Base-by-base conservation (phyloP, 768 basidiomycete species). In the Tubosaeta sp. region DNA sequence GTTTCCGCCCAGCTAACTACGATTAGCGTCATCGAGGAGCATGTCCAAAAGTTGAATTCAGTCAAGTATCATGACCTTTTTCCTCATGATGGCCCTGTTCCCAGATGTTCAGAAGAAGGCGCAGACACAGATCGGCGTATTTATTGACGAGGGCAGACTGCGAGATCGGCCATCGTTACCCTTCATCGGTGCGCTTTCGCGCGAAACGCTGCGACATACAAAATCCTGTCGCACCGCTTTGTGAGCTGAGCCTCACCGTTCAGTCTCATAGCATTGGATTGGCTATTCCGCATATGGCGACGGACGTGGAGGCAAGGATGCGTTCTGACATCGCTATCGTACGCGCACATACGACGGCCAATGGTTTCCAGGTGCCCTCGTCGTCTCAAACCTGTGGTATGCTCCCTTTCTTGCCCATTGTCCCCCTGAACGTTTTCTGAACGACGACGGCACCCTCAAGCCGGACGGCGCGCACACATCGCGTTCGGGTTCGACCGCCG, bases 371-470 rank as follows among this genome's bases (percentile, higher is more conserved):
- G 57, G 57, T 9, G 26, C 52, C 19, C 25, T 59, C 11, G 27
- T 59, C 37, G 4, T 55, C 14, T 46, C 50, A 3, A 59, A 59
- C 19, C 46, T 59, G 10, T 59, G 58, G 57, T 59, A 5, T 2
- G 6, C 9, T 5, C 6, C 26, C 16, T 6, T 37, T 5, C 35
- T 2, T 39, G 33, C 22, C n/a, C 3, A 3, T 32, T 22, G 22
- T 22, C 22, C 22, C 22, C 74, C 72, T 1, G 74, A 75, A 46
- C 65, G 73, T 3, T 76, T 76, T 54, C 50, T 75, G 9, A 64
- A 73, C 32, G 47, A 43, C 4, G 56, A 59, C 12, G 59, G 61
- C 6, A 53, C 50, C 1, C 53, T 61, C 42, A 55, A 44, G 27
- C 48, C 46, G 0, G 55, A 61, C 34, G 53, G 54, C 43, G 51